phyloP scores from a whole-genome alignment of 768 basidiomycete genomes.

The Sarcodon aspratus region DNA sequence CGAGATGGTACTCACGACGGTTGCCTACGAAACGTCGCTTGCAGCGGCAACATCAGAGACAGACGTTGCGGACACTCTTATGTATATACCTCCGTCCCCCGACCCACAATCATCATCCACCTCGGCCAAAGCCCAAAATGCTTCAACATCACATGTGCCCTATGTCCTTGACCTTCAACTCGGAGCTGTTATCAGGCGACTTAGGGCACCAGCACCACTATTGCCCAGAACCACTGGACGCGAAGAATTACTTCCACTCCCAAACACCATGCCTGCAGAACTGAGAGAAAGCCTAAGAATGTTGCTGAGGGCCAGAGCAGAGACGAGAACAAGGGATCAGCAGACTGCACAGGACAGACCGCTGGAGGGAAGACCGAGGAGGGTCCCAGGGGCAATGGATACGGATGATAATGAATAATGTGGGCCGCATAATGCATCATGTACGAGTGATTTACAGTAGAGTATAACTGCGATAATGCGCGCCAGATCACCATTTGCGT shows the following conservation, averaged over 20 bases:
- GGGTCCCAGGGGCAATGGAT: conserved; percentile 18
- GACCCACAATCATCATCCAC: conserved; percentile 10
- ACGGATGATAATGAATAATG: conserved; percentile 8
- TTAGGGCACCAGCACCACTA: conserved; percentile 41
- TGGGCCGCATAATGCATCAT: conserved; percentile 3
- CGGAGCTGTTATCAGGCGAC: conserved; percentile 37
- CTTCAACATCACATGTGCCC: conserved; percentile 15
- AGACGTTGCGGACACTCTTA: conserved; percentile 29
- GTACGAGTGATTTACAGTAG: conserved; percentile 9
- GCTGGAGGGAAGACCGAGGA: conserved; percentile 9
- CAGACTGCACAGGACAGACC: conserved; percentile 21
- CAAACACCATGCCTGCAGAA: conserved; percentile 9
- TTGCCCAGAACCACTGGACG: conserved; percentile 1
- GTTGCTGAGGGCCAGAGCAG: conserved; percentile 38
- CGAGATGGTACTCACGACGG: conserved; percentile 53
- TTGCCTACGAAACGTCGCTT: conserved; percentile 54
- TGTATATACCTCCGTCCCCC: conserved; percentile 15
- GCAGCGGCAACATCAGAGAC: conserved; percentile 25
- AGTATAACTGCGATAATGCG: neutral
- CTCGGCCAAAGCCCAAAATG: conserved; percentile 4
- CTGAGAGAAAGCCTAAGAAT: conserved; percentile 31
- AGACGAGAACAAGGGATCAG: conserved; percentile 13
- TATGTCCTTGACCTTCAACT: conserved; percentile 59
- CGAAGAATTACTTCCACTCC: conserved; percentile 11
- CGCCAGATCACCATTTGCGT: conserved; percentile 36